Percentiles rank a stretch among this genome's conserved stretches.
Conservation (phyloP, 805 yeast genomes). For the Candida railenensis region DNA sequence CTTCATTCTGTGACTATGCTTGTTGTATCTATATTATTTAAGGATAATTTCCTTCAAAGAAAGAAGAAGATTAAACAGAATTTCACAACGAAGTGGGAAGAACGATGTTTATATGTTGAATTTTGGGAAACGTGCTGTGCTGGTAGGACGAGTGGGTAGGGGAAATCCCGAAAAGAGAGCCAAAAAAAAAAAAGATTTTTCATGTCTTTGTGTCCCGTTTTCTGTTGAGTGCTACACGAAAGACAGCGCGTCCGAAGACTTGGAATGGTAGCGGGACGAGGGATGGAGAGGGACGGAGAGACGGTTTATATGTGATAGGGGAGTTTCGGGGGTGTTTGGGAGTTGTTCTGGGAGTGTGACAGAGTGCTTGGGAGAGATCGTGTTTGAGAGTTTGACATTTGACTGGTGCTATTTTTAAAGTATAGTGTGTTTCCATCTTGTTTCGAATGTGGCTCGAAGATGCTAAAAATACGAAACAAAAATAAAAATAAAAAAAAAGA, state of each 20-base stretch:
- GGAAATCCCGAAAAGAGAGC: too few relatives aligned
- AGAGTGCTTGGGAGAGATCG: too few relatives aligned
- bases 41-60: conserved; percentile 7
- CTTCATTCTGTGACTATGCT: conserved; percentile 55
- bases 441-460: background rate
- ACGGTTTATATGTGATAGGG: background rate
- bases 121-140: background rate
- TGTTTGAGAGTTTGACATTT: background rate
- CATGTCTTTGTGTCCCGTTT: background rate
- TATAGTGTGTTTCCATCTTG: background rate
- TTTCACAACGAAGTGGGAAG: background rate
- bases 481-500: background rate
- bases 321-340: background rate
- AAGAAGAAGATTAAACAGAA: background rate
- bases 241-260: background rate
- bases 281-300: background rate
- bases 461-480: background rate
- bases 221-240: background rate
- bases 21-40: conserved; percentile 2
- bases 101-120: background rate
- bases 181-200: background rate
- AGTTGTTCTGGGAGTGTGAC: too few relatives aligned
- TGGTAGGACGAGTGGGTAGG: background rate
- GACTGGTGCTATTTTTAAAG: too few relatives aligned
- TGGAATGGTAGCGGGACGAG: background rate